These are phyloP conservation scores for Oryza meyeriana DNA, from an alignment of 176 grass and related monocot genomes.

Conservation along the genomic window DNA sequence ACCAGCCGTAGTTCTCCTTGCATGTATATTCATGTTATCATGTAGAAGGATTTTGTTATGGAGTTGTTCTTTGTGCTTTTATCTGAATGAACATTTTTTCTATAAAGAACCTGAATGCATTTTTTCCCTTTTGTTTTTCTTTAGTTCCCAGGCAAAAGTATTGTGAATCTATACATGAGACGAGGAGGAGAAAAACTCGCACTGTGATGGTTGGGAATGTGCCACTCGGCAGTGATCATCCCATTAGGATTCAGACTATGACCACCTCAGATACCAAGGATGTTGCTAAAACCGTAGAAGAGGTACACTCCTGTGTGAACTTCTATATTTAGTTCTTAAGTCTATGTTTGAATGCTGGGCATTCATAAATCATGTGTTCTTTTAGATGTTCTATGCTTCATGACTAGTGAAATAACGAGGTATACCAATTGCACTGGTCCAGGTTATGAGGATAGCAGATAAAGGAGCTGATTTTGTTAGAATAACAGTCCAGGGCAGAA, in stretches of 20 bases:
- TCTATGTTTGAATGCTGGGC: neutral
- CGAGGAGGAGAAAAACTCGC: constrained; percentile 84
- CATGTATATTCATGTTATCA: neutral
- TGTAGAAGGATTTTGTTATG: neutral
- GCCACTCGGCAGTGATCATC: constrained; percentile 90
- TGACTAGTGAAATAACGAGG: neutral
- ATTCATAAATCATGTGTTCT: neutral
- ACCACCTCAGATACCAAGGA: constrained; percentile 97
- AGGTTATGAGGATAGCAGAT: constrained; percentile 99
- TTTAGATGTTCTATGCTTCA: constrained; percentile 4
- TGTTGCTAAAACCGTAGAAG: constrained; percentile 84
- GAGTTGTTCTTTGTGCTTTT: neutral
- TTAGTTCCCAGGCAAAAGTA: constrained; percentile 95
- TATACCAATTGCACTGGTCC: neutral
- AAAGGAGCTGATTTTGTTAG: constrained; percentile 93
- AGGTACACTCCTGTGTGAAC: constrained; percentile 49
- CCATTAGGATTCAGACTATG: constrained; percentile 96
- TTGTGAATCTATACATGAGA: constrained; percentile 78
- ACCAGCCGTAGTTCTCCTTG: neutral
- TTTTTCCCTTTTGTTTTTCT: constrained; percentile 7
- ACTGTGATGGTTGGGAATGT: constrained; percentile 99
- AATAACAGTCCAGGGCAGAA: constrained; percentile 98
- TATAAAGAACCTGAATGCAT: neutral
- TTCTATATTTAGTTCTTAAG: neutral
- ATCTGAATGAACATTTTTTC: neutral